phyloP scores from a whole-genome alignment of 2,329 filamentous ascomycete genomes.

The Dactylellina drechsleri region DNA sequence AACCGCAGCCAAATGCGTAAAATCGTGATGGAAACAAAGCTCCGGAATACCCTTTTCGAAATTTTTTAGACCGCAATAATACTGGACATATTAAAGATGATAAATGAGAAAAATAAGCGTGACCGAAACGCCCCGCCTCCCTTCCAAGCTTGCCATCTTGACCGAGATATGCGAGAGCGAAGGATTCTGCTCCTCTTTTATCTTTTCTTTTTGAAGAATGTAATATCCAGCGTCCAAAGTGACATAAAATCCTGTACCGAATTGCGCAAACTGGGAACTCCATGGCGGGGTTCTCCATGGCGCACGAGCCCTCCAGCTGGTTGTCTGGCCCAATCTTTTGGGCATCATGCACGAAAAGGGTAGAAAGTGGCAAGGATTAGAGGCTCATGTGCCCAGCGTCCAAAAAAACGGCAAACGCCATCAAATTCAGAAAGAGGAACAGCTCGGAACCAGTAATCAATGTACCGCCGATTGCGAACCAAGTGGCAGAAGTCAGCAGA shows the following conservation, averaged over 20 bases:
- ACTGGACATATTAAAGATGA: slow-evolving; percentile 18
- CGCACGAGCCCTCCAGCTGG: slow-evolving; percentile 12
- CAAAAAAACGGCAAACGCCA: slow-evolving; percentile 40
- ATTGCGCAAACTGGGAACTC: slow-evolving; percentile 29
- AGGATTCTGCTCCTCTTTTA: background rate
- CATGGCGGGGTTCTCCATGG: slow-evolving; percentile 31
- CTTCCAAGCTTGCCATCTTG: background rate
- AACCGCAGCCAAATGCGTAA: slow-evolving; percentile 8
- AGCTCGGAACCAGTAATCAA: slow-evolving; percentile 5
- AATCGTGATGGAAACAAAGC: slow-evolving; percentile 6
- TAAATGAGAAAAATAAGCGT: slow-evolving; percentile 13
- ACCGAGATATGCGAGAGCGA: slow-evolving; percentile 33
- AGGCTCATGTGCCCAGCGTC: slow-evolving; percentile 23
- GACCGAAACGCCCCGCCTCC: slow-evolving; percentile 3
- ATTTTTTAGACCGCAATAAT: slow-evolving; percentile 13
- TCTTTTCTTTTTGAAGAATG: slow-evolving; percentile 20
- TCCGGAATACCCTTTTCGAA: slow-evolving; percentile 9
- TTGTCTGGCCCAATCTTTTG: slow-evolving; percentile 44
- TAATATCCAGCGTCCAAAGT: background rate
- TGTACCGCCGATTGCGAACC: slow-evolving; percentile 13
- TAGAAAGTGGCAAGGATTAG: slow-evolving; percentile 39
- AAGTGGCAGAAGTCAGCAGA: slow-evolving; percentile 12
- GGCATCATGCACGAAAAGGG: slow-evolving; percentile 31
- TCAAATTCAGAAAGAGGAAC: slow-evolving; percentile 15
- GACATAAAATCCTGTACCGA: slow-evolving; percentile 35